These are phyloP conservation scores for Tarenaya hassleriana DNA, from an alignment of 345 rosid genomes.

Conservation along the genomic window DNA sequence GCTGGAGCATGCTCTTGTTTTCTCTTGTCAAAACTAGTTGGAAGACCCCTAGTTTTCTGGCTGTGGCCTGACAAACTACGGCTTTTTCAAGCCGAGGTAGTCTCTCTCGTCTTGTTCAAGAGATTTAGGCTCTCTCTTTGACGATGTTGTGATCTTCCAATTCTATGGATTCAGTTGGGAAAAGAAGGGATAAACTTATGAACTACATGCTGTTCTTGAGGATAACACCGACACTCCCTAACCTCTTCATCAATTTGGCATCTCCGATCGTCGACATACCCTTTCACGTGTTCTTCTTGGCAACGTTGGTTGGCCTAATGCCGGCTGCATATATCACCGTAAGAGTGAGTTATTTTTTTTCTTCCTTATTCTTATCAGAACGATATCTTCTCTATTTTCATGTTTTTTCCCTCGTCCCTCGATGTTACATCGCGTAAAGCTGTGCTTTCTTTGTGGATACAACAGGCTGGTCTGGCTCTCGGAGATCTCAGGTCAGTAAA, in stretches of 20 bases:
- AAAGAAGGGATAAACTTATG: constrained; percentile 78
- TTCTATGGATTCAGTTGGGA: constrained; percentile 46
- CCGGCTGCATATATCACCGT: constrained; percentile 93
- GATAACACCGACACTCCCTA: constrained; percentile 88
- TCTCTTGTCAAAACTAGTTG: constrained; percentile 85
- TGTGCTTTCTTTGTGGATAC: constrained; percentile 11
- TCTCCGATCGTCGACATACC: constrained; percentile 97
- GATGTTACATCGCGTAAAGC: constrained; percentile 2
- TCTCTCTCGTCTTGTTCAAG: neutral
- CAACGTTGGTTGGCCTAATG: constrained; percentile 80
- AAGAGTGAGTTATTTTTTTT: constrained; percentile 70
- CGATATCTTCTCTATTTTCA: neutral
- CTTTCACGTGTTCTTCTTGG: constrained; percentile 80
- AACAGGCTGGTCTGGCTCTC: constrained; percentile 81
- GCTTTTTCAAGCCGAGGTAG: constrained; percentile 86
- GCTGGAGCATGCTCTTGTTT: constrained; percentile 95
- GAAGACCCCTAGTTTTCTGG: constrained; percentile 86
- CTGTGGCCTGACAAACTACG: constrained; percentile 92
- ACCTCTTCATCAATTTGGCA: constrained; percentile 94
- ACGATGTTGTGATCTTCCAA: neutral
- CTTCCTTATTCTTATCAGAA: neutral
- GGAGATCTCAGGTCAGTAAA: constrained; percentile 75
- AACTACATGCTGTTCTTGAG: constrained; percentile 96
- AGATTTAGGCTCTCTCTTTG: neutral
- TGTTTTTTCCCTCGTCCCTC: neutral